Conservation (phyloP, 257 asterid species). For the Craterostigma plantagineum region DNA sequence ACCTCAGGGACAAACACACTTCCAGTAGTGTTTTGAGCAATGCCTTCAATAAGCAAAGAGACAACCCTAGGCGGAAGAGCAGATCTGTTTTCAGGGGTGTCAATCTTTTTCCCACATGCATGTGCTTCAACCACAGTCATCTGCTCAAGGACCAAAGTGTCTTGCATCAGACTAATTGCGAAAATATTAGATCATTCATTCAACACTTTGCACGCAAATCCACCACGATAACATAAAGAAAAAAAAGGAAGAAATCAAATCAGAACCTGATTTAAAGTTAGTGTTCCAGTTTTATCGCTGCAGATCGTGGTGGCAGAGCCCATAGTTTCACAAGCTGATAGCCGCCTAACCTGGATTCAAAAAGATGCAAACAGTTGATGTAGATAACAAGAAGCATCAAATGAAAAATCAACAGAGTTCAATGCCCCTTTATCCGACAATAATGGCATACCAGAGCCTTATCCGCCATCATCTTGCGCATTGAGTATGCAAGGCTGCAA, state of each 20-base stretch:
- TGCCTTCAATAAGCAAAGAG: constrained; percentile 62
- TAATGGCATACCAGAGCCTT: constrained; percentile 67
- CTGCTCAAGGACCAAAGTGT: constrained; percentile 12
- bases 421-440: constrained; percentile 3
- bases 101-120: constrained; percentile 43
- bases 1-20: constrained; percentile 83
- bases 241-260: constrained; percentile 6
- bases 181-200: too few relatives aligned
- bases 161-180: too few relatives aligned
- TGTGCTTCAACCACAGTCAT: constrained; percentile 80
- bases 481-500: constrained; percentile 94
- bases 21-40: constrained; percentile 85
- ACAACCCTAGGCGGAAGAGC: constrained; percentile 28
- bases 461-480: constrained; percentile 99
- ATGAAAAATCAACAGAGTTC: constrained; percentile 4
- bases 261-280: constrained; percentile 74
- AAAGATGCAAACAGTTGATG: too few relatives aligned
- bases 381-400: neutral
- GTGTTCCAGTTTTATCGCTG: constrained; percentile 94
- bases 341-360: constrained; percentile 62
- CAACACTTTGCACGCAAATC: neutral
- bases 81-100: constrained; percentile 39
- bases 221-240: neutral
- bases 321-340: constrained; percentile 98
- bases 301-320: constrained; percentile 98